These are phyloP conservation scores for Barnettozyma pratensis DNA, from an alignment of 805 yeast species.

Conservation along the genomic window DNA sequence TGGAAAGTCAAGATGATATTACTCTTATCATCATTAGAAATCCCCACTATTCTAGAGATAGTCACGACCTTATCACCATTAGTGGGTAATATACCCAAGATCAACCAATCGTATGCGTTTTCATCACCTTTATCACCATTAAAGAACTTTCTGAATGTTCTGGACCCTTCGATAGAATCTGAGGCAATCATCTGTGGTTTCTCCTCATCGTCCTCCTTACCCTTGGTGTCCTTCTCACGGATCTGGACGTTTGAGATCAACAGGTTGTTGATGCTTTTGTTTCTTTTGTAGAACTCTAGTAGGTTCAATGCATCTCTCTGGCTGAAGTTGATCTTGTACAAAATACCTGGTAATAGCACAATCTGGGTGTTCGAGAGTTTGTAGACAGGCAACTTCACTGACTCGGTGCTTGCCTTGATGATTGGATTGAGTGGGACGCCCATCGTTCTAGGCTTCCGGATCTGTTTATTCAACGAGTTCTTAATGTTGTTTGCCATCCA, in stretches of 20 bases:
- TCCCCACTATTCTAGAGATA: slow-evolving; percentile 39
- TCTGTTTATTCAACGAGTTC: too few species aligned
- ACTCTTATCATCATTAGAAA: slow-evolving; percentile 34
- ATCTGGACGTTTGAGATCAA: slow-evolving; percentile 15
- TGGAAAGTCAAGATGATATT: slow-evolving; percentile 42
- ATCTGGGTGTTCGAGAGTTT: slow-evolving; percentile 21
- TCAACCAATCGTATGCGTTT: slow-evolving; percentile 22
- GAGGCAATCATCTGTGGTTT: slow-evolving; percentile 4
- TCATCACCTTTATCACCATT: slow-evolving; percentile 19
- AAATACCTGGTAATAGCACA: slow-evolving; percentile 57
- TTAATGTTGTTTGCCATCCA: too few species aligned
- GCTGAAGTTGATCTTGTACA: slow-evolving; percentile 51
- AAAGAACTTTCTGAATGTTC: slow-evolving; percentile 17
- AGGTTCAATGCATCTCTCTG: slow-evolving; percentile 42
- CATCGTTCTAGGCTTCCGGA: background rate
- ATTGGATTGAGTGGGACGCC: background rate
- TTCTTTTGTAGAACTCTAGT: slow-evolving; percentile 34
- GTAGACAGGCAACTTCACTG: slow-evolving; percentile 18
- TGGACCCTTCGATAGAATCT: slow-evolving; percentile 14
- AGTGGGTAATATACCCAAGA: slow-evolving; percentile 21
- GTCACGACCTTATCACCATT: slow-evolving; percentile 31
- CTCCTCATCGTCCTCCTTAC: background rate
- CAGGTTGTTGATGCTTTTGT: slow-evolving; percentile 18
- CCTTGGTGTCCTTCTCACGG: background rate
- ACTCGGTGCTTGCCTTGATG: background rate